Conservation (phyloP, 1,284 basidiomycete genomes). For the Ganoderma meredithae region DNA sequence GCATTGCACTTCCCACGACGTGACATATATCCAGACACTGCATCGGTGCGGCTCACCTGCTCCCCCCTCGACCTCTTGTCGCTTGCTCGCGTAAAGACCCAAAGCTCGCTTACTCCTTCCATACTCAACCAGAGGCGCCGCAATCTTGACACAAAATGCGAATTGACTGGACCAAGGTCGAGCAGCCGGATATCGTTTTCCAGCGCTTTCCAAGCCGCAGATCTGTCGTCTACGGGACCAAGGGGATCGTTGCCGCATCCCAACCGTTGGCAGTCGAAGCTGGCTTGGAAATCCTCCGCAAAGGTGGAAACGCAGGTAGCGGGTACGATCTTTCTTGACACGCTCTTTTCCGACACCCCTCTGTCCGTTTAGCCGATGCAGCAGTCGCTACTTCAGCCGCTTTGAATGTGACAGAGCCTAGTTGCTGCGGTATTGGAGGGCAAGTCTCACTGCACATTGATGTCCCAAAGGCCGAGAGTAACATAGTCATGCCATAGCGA, state of each 20-base stretch:
- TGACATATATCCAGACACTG: slow-evolving; percentile 8
- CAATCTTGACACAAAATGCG: slow-evolving; percentile 39
- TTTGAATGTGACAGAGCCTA: slow-evolving; percentile 88
- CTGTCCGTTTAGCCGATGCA: slow-evolving; percentile 62
- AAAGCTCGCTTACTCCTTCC: neutral
- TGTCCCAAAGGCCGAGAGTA: neutral
- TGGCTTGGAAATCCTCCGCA: slow-evolving; percentile 87
- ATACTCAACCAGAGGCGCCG: neutral
- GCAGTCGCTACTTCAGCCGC: slow-evolving; percentile 87
- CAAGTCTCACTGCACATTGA: slow-evolving; percentile 41
- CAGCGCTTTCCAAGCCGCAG: slow-evolving; percentile 73
- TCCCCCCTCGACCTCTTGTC: neutral
- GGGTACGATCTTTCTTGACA: neutral
- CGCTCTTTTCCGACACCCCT: neutral
- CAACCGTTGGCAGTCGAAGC: slow-evolving; percentile 91
- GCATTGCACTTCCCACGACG: slow-evolving; percentile 21
- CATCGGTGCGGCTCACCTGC: neutral
- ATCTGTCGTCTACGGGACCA: slow-evolving; percentile 84
- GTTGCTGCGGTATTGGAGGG: slow-evolving; percentile 85
- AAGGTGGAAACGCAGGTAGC: slow-evolving; percentile 90
- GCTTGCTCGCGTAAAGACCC: neutral
- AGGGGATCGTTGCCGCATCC: slow-evolving; percentile 89
- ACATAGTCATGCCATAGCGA: slow-evolving; percentile 58
- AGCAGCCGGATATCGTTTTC: slow-evolving; percentile 64
- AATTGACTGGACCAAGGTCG: slow-evolving; percentile 75